phyloP scores from a whole-genome alignment of 345 rosid genomes.

The Salix caprea region DNA sequence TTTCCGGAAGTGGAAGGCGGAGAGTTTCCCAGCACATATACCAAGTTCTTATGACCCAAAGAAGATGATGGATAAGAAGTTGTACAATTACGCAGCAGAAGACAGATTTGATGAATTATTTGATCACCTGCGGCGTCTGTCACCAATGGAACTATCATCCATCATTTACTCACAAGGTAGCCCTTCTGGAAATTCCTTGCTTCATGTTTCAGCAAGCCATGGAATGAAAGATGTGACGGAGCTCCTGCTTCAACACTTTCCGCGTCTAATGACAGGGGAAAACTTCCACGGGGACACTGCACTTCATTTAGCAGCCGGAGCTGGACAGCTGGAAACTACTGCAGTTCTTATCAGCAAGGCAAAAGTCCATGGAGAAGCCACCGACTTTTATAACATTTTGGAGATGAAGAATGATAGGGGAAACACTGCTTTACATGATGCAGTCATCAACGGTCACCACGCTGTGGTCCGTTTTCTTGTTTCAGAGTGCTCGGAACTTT shows the following conservation, averaged over 20 bases:
- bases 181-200: background rate
- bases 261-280: background rate
- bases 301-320: background rate
- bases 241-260: background rate
- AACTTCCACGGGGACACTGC: background rate
- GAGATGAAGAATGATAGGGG: background rate
- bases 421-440: slow-evolving; percentile 5
- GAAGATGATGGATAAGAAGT: no score
- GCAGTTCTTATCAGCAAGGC: background rate
- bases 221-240: background rate
- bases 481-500: background rate
- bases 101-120: background rate
- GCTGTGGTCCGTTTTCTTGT: background rate
- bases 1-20: no score
- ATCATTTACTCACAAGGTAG: background rate
- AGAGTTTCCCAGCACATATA: no score
- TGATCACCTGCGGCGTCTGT: background rate
- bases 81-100: no score
- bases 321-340: background rate
- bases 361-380: background rate
- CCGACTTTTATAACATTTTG: no score
- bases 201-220: background rate
- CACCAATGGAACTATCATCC: background rate
- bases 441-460: background rate
- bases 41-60: no score